Percentiles rank a stretch among this genome's conserved stretches.
Conservation (phyloP, 164 flowering plant species). For the Liquidambar formosana region DNA sequence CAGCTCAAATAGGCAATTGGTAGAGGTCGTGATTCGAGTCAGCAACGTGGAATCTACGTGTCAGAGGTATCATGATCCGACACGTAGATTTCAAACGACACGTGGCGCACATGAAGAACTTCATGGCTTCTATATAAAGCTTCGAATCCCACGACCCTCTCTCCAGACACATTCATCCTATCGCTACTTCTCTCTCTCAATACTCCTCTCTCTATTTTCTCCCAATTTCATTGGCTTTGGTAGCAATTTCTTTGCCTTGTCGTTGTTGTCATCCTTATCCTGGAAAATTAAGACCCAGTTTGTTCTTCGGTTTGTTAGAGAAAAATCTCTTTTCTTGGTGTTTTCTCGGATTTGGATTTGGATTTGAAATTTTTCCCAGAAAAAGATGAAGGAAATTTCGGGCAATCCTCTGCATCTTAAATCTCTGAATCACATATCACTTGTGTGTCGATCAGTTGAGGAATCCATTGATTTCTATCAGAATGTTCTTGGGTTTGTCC, state of each 20-base stretch:
- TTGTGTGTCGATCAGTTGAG: slow-evolving; percentile 62
- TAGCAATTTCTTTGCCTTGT: no score
- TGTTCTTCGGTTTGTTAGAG: no score
- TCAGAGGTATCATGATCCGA: not conserved
- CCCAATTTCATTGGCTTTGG: not conserved
- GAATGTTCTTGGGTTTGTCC: slow-evolving; percentile 67
- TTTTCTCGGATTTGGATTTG: not conserved
- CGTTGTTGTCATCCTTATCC: no score
- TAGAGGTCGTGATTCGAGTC: not conserved
- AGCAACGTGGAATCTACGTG: slow-evolving; percentile 30
- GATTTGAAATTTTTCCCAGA: not conserved
- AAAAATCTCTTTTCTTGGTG: no score
- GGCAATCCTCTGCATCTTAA: slow-evolving; percentile 56
- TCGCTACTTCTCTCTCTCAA: not conserved
- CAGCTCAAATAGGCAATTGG: not conserved
- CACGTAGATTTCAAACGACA: not conserved
- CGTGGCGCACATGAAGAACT: slow-evolving; percentile 6
- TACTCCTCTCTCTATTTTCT: not conserved
- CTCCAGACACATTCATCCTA: not conserved
- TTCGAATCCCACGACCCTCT: no score
- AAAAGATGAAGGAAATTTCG: slow-evolving; percentile 34
- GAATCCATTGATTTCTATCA: slow-evolving; percentile 64
- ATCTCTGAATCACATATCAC: slow-evolving; percentile 77
- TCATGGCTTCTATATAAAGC: slow-evolving; percentile 5
- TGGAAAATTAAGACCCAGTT: no score